These are phyloP conservation scores for Sarocladium brachiariae DNA, from an alignment of 2,329 filamentous ascomycete genomes.

Conservation along the genomic window DNA sequence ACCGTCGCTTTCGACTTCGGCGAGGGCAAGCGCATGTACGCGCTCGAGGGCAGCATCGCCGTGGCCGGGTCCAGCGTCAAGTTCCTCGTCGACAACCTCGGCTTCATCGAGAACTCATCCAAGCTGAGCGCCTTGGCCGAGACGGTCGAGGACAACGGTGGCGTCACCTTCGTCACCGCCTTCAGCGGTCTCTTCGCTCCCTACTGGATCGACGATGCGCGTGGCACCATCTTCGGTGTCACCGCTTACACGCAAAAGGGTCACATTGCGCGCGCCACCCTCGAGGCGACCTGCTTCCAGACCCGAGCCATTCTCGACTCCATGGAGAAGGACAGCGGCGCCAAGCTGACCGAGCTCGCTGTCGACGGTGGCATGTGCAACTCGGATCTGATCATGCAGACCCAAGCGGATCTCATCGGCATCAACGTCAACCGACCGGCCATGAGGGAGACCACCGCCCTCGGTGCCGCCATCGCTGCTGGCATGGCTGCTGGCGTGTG, in stretches of 20 bases:
- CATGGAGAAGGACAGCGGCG: conserved; percentile 75
- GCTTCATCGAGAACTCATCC: conserved; percentile 43
- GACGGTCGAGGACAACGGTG: conserved; percentile 60
- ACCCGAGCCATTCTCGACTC: conserved; percentile 75
- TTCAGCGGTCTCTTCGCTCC: conserved; percentile 77
- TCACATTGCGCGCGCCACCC: conserved; percentile 71
- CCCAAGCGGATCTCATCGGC: conserved; percentile 72
- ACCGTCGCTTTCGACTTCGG: conserved; percentile 76
- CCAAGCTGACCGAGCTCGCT: conserved; percentile 62
- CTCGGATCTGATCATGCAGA: conserved; percentile 71
- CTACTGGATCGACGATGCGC: conserved; percentile 79
- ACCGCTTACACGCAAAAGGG: conserved; percentile 70
- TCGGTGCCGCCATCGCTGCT: conserved; percentile 76
- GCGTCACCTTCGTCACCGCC: conserved; percentile 70
- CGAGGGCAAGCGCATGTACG: conserved; percentile 59
- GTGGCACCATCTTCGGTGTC: conserved; percentile 73
- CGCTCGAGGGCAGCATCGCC: conserved; percentile 70
- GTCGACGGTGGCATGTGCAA: conserved; percentile 84
- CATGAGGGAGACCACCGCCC: conserved; percentile 78
- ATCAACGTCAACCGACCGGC: conserved; percentile 71
- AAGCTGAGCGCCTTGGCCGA: conserved; percentile 40
- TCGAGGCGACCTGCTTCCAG: conserved; percentile 78
- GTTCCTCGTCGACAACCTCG: conserved; percentile 53
- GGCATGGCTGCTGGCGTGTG: conserved; percentile 71
- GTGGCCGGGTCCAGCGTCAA: conserved; percentile 72